Evolutionary conservation across 2,329 filamentous ascomycete genomes (phyloP).

Genomic region (Sphaerulina musiva): DNA sequence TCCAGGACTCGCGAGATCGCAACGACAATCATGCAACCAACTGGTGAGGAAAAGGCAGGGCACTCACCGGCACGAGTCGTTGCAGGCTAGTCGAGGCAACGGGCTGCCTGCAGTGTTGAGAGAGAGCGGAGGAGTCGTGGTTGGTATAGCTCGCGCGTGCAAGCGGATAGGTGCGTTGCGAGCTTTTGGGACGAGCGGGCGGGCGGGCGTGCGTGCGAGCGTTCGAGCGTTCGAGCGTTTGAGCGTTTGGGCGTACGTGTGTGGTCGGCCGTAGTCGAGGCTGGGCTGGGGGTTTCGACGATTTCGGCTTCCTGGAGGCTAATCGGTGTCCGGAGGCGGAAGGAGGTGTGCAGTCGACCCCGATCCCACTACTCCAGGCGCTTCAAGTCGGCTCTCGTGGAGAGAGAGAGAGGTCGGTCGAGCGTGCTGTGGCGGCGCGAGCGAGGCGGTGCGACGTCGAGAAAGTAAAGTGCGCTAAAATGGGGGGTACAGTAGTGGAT

Average conservation of each 20-base stretch:
- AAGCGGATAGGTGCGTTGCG: constrained; percentile 10
- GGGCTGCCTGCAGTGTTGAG: constrained; percentile 4
- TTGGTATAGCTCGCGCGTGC: constrained; percentile 9
- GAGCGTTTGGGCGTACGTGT: too few species aligned
- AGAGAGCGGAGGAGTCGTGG: not conserved
- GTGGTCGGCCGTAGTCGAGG: not conserved
- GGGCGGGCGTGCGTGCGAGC: too few species aligned
- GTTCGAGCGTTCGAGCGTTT: too few species aligned
- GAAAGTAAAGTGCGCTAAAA: constrained; percentile 8
- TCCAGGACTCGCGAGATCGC: constrained; percentile 1
- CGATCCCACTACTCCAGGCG: not conserved
- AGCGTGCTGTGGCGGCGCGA: not conserved
- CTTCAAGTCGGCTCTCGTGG: constrained; percentile 1
- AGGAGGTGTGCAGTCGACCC: not conserved
- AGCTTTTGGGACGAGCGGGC: not conserved
- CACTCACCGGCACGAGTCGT: constrained; percentile 9
- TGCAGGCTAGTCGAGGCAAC: not conserved
- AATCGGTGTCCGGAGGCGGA: not conserved
- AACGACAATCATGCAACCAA: not conserved
- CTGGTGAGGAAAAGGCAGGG: not conserved
- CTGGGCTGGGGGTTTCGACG: not conserved
- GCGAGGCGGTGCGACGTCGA: constrained; percentile 18
- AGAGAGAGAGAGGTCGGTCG: not conserved
- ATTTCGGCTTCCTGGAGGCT: not conserved
- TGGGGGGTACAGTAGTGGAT: constrained; percentile 7